These are phyloP conservation scores for Avicennia marina DNA, from an alignment of 257 asterid species.

Conservation along the genomic window DNA sequence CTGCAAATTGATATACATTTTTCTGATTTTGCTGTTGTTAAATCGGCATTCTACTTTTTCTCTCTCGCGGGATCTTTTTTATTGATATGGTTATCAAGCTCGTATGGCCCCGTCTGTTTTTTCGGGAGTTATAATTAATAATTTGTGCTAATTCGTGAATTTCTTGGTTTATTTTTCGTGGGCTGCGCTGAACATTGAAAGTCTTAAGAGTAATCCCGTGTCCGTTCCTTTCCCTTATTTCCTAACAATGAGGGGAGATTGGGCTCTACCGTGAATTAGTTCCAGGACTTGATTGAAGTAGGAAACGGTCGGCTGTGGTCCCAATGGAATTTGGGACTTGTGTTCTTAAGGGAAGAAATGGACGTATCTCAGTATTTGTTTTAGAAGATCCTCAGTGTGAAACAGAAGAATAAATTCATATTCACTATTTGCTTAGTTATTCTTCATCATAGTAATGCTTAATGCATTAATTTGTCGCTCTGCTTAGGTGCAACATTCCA, in stretches of 20 bases:
- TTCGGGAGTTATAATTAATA: too few species aligned
- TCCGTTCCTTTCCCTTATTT: neutral
- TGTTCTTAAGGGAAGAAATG: too few species aligned
- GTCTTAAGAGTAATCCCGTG: conserved; percentile 9
- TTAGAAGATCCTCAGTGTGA: conserved; percentile 8
- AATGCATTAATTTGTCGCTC: conserved; percentile 10
- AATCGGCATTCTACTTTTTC: neutral
- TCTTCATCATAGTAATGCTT: neutral
- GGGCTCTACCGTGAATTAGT: neutral
- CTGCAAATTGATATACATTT: neutral
- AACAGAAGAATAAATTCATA: neutral
- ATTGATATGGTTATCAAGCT: neutral
- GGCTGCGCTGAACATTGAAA: too few species aligned
- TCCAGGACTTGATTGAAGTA: conserved; percentile 1
- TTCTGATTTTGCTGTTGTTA: conserved; percentile 6
- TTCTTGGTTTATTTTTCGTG: neutral
- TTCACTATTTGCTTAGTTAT: too few species aligned
- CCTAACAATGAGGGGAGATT: neutral
- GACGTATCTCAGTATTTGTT: neutral
- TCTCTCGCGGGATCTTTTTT: neutral
- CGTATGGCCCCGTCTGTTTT: too few species aligned
- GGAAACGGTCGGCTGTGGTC: neutral
- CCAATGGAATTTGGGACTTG: neutral
- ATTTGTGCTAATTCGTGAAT: conserved; percentile 6
- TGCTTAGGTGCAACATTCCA: conserved; percentile 17